Base-by-base conservation (phyloP, 2,329 filamentous ascomycete genomes). In the Boeremia lycopersici region DNA sequence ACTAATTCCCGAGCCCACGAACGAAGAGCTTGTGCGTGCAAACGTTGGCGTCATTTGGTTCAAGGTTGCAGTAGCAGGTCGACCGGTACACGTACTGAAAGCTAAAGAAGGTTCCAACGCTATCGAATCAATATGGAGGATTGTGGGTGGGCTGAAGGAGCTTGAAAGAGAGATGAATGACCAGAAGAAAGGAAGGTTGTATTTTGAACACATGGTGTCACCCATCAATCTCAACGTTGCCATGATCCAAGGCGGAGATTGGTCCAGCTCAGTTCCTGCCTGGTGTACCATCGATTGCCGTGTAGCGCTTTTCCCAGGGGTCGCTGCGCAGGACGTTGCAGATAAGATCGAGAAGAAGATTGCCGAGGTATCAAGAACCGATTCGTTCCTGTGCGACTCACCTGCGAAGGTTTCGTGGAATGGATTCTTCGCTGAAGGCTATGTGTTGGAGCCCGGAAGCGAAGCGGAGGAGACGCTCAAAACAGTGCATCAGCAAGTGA, bases 31-130 rank as follows among this genome's bases (percentile, higher is more conserved):
- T 19, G 59, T 65, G 10, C 58, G 62, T 26, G 62, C 62, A 11
- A 65, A 65, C 28, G 62, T 63, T 2, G 62, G 62, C 2, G 62
- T 65, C 8, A 52, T 65, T 11, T 65, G 62, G 62, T 65, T 65
- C 50, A 57, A 65, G 45, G 46, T 65, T 12, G 54, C 60, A 1
- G 60, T 65, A 8, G 50, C 48, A 12, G 62, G 62, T 17, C 59
- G 55, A n/a, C 60, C 60, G 9, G 60, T 63, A 2, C 60, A 65
- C 36, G 62, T 62, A 0, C 40, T 59, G 35, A 59, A 61, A 17
- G 62, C 62, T 6, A 61, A 55, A 17, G 57, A 61, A 17, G 62
- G 62, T 6, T 58, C 59, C 0, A 64, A 65, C 34, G 62, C 59
- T 5, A 62, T 62, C 19, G 57, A 62, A 30, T 58, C 56, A 12